Evolutionary conservation across 345 rosid species (phyloP), one percentile per base, ranked within the genome.

Genomic region (Ricinus communis): DNA sequence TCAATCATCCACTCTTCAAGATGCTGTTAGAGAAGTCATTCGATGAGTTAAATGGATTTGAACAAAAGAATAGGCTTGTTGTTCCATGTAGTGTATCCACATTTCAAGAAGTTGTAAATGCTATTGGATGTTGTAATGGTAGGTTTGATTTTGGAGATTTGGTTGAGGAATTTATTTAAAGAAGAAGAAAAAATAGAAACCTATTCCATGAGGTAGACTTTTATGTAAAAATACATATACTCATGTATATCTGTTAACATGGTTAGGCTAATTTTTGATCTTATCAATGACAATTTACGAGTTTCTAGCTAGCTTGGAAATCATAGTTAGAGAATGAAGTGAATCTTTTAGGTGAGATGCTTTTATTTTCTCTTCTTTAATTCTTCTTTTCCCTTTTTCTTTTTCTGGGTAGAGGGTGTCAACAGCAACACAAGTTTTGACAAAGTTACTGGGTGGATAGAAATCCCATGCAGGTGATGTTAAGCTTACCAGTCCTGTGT

Each of bases 1-100:
- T 91, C 45, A 83, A 85, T 7, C 97, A 91, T 66, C 97, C 98
- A 22, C 77, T 91, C 18, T 82, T 94, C 75, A 87, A 87, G 85
- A 94, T 92, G 90, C 65, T 94, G 68, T 71, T 94, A 4, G 96
- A 94, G 71, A 94, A 90, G 74, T 85, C 99, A 4, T 85, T 76
- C 58, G 77, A 87, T 27, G 96, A 94, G 75, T 83, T 83, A 43
- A 43, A 8, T 52, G 85, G 87, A 0, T 82, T 80, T 56, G 84
- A 81, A 0, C 91, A 90, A 57, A 78, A 67, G 66, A 79, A 83
- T 55, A 79, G 81, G 71, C 76, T 94, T 53, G 89, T 91, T 47
- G 88, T 94, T 61, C 97, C 99, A 1, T 92, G 97, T 65, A 85
- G 82, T 72, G 89, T 86, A 40, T 62, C 95, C 8, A 76, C 89